Base-by-base conservation (phyloP, 208 protist genomes). In the Leptomonas pyrrhocoris region DNA sequence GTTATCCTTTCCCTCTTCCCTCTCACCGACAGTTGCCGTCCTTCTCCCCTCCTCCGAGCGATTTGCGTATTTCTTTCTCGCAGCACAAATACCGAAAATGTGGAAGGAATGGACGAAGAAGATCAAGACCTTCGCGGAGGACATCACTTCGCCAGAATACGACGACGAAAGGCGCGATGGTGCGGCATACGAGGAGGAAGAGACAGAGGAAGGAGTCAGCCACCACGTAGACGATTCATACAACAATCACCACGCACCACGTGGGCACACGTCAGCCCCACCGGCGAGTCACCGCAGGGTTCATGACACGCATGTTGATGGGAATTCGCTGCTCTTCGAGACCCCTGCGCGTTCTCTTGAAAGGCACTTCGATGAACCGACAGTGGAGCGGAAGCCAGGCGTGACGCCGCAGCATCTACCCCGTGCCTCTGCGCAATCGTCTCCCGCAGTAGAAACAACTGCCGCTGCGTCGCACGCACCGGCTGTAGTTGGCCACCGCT, bases 81-180 rank as follows among this genome's bases (percentile, higher is more conserved):
- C n/a, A n/a, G n/a, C n/a, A n/a, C n/a, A n/a, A n/a, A n/a, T n/a
- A n/a, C n/a, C 27, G 64, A 54, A 61, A 36, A 88, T 92, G 78
- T 90, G 82, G 83, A 86, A 53, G 23, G 83, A 79, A 23, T 83
- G 87, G 43, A 84, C 79, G n/a, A 73, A 81, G 36, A 88, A 87
- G 56, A 66, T 95, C 13, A 95, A 90, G 60, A 83, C 88, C 38
- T 79, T 95, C 27, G 86, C 90, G 7, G 85, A 86, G 43, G 86
- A 93, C 42, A 88, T 95, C 43, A 79, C 87, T 8, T 71, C 80
- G 1, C 90, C 90, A 1, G 77, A 80, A 16, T 90, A 80, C 72
- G 85, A 89, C 5, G 82, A 88, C 12, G 71, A 84, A 19, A 43
- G 48, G 36, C 49, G 38, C 43, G 77, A 68, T 19, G 63, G 64